Conservation (phyloP, 1,139 yeast genomes). For the Kodamaea fungicola region DNA sequence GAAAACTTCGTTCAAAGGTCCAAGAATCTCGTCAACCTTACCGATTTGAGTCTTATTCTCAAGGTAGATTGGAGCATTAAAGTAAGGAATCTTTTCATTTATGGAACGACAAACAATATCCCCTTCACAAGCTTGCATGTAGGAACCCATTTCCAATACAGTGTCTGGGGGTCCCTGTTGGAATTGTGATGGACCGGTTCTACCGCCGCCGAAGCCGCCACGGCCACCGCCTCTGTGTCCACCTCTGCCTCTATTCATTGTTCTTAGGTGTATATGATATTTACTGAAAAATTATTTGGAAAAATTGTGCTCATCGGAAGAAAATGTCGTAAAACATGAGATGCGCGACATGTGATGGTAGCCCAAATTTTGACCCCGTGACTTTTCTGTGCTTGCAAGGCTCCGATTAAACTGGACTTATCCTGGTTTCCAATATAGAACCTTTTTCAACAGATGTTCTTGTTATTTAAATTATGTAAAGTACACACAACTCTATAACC, state of each 20-base stretch:
- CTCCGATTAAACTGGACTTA: no score
- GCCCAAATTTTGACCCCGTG: no score
- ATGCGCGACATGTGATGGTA: no score
- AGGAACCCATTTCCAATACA: constrained; percentile 92
- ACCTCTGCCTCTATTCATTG: constrained; percentile 63
- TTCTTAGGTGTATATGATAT: neutral
- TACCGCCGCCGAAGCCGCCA: constrained; percentile 35
- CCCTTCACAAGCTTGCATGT: constrained; percentile 91
- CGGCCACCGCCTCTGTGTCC: constrained; percentile 55
- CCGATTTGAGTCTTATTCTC: constrained; percentile 96
- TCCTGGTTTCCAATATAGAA: no score
- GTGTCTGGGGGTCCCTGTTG: constrained; percentile 92
- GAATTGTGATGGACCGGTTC: constrained; percentile 49
- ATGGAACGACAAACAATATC: constrained; percentile 95
- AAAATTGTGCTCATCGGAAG: constrained; percentile 1
- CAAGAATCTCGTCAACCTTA: constrained; percentile 96
- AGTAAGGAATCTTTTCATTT: constrained; percentile 92
- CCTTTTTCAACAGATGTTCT: no score
- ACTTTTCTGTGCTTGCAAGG: no score
- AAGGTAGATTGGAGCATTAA: constrained; percentile 96
- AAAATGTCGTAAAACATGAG: neutral
- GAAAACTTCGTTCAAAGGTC: constrained; percentile 94
- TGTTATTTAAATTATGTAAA: no score
- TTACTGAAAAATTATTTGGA: neutral
- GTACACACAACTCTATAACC: no score